These are phyloP conservation scores for Wickerhamiella musiphila DNA, from an alignment of 805 yeast species.

Conservation along the genomic window DNA sequence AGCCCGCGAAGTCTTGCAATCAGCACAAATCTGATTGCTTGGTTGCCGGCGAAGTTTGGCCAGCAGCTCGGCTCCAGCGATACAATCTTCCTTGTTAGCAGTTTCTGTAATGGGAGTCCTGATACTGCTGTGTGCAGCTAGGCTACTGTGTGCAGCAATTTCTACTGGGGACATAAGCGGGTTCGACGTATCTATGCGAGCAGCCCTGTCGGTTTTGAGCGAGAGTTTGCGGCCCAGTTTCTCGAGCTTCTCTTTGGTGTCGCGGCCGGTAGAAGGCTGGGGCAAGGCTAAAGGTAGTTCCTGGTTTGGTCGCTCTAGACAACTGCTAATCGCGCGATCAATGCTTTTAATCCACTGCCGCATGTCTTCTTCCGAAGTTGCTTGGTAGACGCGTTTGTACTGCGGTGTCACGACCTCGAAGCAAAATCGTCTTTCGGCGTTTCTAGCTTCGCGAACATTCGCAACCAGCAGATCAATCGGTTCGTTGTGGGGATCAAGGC, in stretches of 20 bases:
- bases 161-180: constrained; percentile 1
- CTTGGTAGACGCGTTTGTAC: constrained; percentile 61
- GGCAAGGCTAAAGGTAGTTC: not conserved
- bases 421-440: constrained; percentile 33
- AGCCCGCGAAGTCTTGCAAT: constrained; percentile 42
- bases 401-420: constrained; percentile 61
- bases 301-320: constrained; percentile 1
- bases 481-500: constrained; percentile 38
- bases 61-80: constrained; percentile 9
- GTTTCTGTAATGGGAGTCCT: not conserved
- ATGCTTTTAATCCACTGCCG: constrained; percentile 51
- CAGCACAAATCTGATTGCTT: constrained; percentile 57
- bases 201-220: constrained; percentile 9
- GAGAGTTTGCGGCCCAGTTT: constrained; percentile 14
- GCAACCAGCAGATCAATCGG: constrained; percentile 62
- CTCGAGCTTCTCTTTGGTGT: constrained; percentile 9
- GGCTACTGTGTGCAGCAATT: not conserved
- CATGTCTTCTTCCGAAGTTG: constrained; percentile 49
- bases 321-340: constrained; percentile 30
- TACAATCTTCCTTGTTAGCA: not conserved
- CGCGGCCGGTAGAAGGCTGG: constrained; percentile 4
- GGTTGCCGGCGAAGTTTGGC: constrained; percentile 18
- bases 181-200: not conserved
- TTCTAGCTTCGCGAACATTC: constrained; percentile 31
- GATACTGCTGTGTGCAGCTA: not conserved